Conservation (phyloP, 768 basidiomycete species). For the Collybia sp. region DNA sequence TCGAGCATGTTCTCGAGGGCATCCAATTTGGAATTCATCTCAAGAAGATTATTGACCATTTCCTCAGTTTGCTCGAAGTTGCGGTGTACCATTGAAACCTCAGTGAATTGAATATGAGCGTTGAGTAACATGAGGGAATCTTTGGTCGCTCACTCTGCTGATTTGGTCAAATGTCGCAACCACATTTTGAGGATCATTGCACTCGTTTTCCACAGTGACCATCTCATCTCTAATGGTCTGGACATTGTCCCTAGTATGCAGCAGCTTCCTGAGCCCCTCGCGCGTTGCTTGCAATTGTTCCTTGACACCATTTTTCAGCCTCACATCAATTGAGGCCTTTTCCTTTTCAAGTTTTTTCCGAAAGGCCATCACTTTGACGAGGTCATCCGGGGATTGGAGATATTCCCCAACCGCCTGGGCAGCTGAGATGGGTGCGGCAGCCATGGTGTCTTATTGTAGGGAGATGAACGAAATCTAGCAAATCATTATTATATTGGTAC, state of each 20-base stretch:
- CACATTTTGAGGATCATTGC: slow-evolving; percentile 67
- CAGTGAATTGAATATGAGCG: slow-evolving; percentile 1
- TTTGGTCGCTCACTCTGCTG: slow-evolving; percentile 61
- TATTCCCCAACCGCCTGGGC: slow-evolving; percentile 87
- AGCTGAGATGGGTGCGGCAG: slow-evolving; percentile 61
- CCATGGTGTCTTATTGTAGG: slow-evolving; percentile 24
- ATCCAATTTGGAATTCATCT: slow-evolving; percentile 84
- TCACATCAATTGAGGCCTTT: slow-evolving; percentile 88
- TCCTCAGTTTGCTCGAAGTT: slow-evolving; percentile 95
- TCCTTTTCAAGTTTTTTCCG: slow-evolving; percentile 96
- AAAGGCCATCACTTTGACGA: slow-evolving; percentile 81
- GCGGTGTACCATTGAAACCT: slow-evolving; percentile 95
- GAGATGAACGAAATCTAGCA: background rate
- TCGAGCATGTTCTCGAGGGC: slow-evolving; percentile 74
- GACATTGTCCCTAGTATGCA: slow-evolving; percentile 72
- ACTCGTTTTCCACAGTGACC: slow-evolving; percentile 71
- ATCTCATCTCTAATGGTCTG: slow-evolving; percentile 85
- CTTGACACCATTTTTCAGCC: slow-evolving; percentile 87
- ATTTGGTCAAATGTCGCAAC: slow-evolving; percentile 95
- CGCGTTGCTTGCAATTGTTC: slow-evolving; percentile 90
- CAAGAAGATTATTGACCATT: slow-evolving; percentile 90
- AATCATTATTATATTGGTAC: too few species aligned
- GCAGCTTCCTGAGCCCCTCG: slow-evolving; percentile 79
- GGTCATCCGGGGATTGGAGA: slow-evolving; percentile 90
- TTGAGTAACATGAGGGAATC: background rate